Evolutionary conservation across 179 eudicot genomes (phyloP), one percentile per base, ranked within the genome.

Genomic region (Silene coronaria): DNA sequence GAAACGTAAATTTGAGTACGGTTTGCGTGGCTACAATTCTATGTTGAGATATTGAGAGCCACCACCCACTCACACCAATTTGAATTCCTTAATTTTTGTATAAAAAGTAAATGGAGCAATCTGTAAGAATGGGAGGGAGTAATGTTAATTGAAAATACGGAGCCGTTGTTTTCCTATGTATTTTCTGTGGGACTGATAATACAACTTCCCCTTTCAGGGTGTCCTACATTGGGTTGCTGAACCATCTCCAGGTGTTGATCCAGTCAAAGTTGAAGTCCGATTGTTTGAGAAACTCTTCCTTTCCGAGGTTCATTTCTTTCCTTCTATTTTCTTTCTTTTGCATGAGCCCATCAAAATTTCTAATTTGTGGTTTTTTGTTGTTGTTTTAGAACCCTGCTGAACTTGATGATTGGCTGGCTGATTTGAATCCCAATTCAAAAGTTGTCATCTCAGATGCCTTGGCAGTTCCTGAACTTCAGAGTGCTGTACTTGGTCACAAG

Each of bases 141-240:
- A 64, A 45, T 32, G n/a, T 17, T 27, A 12, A 17, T 12, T 30
- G 27, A 2, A 34, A 22, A 45, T 16, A 12, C 13, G 30, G 26
- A 28, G 61, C 6, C 48, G 3, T 51, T 62, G n/a, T 61, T 8
- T 27, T 2, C 17, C 36, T 14, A 4, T 45, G 59, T 27, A 27
- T 65, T 53, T 23, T 22, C 45, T 3, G 32, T 5, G 32, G n/a
- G 7, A 38, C 73, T 59, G 38, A 27, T 67, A 46, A 45, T 71
- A 34, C 10, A 21, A 46, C 16, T 16, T 53, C 51, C 63, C 32
- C 53, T 73, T 2, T 78, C 83, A 90, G 96, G 98, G 97, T 34
- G 98, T 94, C 73, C 89, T 95, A 73, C 99, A 95, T 76, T 95
- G 99, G 99, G 93, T 92, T 71, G 86, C 91, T 48, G 90, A 89